Evolutionary conservation across 768 basidiomycete genomes (phyloP).

Genomic region (Termitomyces eurrhizus): DNA sequence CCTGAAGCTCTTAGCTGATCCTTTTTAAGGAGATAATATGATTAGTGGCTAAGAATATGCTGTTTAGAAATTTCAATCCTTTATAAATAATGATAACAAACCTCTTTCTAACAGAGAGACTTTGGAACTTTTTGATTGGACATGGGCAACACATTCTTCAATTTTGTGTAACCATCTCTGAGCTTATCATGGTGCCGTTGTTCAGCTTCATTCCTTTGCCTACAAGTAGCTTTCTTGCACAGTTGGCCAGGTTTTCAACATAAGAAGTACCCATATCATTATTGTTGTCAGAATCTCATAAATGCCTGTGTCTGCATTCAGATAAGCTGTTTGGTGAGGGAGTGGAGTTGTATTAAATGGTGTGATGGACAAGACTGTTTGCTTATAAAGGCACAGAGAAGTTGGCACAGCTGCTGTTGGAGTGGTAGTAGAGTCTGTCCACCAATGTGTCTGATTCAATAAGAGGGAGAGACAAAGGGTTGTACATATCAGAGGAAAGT

Average conservation of each 20-base stretch:
- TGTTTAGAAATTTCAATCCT: conserved; percentile 10
- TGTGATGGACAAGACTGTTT: conserved; percentile 72
- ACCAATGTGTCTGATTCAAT: conserved; percentile 88
- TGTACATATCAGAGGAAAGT: conserved; percentile 76
- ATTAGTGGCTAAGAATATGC: conserved; percentile 58
- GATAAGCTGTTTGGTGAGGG: conserved; percentile 78
- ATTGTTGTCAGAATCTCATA: conserved; percentile 77
- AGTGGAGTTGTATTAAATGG: conserved; percentile 73
- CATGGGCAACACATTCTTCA: conserved; percentile 83
- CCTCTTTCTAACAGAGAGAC: conserved; percentile 86
- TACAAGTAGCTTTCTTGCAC: conserved; percentile 79
- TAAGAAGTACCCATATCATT: conserved; percentile 64
- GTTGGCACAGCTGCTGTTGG: conserved; percentile 73
- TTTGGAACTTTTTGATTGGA: conserved; percentile 92
- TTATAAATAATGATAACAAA: conserved; percentile 29
- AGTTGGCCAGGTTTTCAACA: conserved; percentile 70
- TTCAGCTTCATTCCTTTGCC: conserved; percentile 84
- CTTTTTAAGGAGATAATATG: conserved; percentile 73
- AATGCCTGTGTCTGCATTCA: conserved; percentile 61
- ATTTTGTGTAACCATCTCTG: conserved; percentile 82
- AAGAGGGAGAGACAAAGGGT: conserved; percentile 80
- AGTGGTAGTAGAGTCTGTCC: conserved; percentile 77
- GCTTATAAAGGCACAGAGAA: conserved; percentile 77
- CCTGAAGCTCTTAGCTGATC: conserved; percentile 66
- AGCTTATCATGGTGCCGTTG: conserved; percentile 86